A percentile compares a stretch with the other conserved stretches of the same genome.
Evolutionary conservation across 2,329 filamentous ascomycete genomes (phyloP).

Genomic region (Verruconis gallopava): DNA sequence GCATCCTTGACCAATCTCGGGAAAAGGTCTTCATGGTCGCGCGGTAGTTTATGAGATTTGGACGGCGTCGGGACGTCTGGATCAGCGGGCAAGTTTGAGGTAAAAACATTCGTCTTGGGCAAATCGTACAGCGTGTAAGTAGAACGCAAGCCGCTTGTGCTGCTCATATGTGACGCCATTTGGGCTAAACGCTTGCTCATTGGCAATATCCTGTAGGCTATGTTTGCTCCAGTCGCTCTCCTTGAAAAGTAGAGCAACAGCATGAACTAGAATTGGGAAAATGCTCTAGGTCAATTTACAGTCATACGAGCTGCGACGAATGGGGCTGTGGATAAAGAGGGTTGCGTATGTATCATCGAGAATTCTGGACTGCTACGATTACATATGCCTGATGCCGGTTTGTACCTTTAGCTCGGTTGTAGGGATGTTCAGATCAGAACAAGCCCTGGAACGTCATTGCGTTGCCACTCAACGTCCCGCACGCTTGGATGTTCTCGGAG

Average conservation of each 20-base stretch:
- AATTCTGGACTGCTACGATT: background rate
- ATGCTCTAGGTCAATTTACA: too few relatives aligned
- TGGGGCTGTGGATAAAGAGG: background rate
- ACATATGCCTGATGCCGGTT: background rate
- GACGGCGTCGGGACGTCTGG: constrained; percentile 65
- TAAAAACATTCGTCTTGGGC: constrained; percentile 53
- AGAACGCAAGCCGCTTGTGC: constrained; percentile 16
- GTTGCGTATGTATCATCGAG: background rate
- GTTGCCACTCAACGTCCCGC: too few relatives aligned
- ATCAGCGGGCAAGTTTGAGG: constrained; percentile 60
- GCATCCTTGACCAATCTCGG: constrained; percentile 78
- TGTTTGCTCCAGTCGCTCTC: background rate
- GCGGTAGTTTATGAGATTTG: constrained; percentile 67
- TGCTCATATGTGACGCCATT: constrained; percentile 32
- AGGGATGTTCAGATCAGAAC: background rate
- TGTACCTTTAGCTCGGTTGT: background rate
- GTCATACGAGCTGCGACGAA: background rate
- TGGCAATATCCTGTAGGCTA: background rate
- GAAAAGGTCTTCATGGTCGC: constrained; percentile 48
- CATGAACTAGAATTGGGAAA: background rate
- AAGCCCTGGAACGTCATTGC: background rate
- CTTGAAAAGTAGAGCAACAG: background rate
- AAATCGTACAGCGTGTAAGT: constrained; percentile 35
- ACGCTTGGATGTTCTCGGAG: too few relatives aligned
- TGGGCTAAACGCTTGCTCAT: constrained; percentile 23